Conservation (phyloP, 2,329 filamentous ascomycete species). For the Colletotrichum filicis region DNA sequence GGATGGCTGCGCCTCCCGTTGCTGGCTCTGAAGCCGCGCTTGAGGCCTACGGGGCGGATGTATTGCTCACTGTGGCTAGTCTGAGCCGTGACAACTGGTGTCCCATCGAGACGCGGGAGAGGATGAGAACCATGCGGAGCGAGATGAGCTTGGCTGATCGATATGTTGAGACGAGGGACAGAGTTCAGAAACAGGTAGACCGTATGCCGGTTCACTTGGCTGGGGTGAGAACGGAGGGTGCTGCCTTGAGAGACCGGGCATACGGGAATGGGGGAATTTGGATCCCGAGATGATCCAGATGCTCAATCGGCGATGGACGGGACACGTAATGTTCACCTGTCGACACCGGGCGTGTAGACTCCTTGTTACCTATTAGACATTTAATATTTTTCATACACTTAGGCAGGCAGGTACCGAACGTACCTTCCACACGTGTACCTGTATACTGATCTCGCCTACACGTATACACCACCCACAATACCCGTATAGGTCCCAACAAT, state of each 20-base stretch:
- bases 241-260: conserved; percentile 58
- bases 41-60: conserved; percentile 51
- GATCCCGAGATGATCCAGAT: conserved; percentile 48
- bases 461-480: too few species aligned
- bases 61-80: conserved; percentile 56
- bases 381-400: too few species aligned
- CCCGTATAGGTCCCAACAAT: too few species aligned
- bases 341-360: too few species aligned
- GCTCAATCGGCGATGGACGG: too few species aligned
- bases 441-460: too few species aligned
- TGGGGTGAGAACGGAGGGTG: conserved; percentile 65
- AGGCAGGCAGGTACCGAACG: too few species aligned
- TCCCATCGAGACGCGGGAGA: conserved; percentile 50
- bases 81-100: conserved; percentile 59
- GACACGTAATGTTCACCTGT: too few species aligned
- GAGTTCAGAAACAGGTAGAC: conserved; percentile 66
- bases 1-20: conserved; percentile 40
- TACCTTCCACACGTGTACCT: too few species aligned
- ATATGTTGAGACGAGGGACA: conserved; percentile 59
- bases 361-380: too few species aligned
- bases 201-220: conserved; percentile 67
- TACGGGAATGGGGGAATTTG: conserved; percentile 62
- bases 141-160: conserved; percentile 56
- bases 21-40: conserved; percentile 38
- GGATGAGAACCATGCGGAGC: conserved; percentile 50